These are phyloP conservation scores for Syzygium aromaticum DNA, from an alignment of 345 rosid genomes.

Conservation along the genomic window DNA sequence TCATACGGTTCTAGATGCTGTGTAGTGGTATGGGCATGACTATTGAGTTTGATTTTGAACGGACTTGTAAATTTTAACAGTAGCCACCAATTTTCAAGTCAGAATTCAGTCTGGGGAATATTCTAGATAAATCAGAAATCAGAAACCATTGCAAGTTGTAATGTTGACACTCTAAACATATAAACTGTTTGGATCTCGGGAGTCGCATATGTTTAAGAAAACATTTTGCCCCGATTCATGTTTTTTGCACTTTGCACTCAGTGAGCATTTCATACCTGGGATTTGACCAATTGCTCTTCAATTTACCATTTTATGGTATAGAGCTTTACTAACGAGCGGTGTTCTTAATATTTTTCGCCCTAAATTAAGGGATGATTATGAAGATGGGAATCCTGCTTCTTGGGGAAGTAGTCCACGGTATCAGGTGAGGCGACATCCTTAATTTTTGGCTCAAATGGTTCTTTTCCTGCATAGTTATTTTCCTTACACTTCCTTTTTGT, in stretches of 20 bases:
- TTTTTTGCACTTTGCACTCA: neutral
- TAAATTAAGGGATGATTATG: conserved; percentile 71
- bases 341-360: neutral
- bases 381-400: conserved; percentile 89
- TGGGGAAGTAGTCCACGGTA: conserved; percentile 90
- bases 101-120: neutral
- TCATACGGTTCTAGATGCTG: neutral
- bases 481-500: neutral
- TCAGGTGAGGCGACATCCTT: conserved; percentile 38
- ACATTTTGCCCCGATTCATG: neutral
- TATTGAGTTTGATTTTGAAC: neutral
- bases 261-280: neutral
- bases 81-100: neutral
- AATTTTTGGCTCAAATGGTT: neutral
- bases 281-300: neutral
- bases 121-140: neutral
- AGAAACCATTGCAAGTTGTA: neutral
- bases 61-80: neutral
- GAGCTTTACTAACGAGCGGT: neutral
- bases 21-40: neutral
- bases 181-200: neutral
- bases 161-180: neutral
- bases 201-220: neutral
- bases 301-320: neutral
- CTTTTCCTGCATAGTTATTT: neutral